These are phyloP conservation scores for Iodosphaeria phyllophila DNA, from an alignment of 2,329 filamentous ascomycete species.

Conservation along the genomic window DNA sequence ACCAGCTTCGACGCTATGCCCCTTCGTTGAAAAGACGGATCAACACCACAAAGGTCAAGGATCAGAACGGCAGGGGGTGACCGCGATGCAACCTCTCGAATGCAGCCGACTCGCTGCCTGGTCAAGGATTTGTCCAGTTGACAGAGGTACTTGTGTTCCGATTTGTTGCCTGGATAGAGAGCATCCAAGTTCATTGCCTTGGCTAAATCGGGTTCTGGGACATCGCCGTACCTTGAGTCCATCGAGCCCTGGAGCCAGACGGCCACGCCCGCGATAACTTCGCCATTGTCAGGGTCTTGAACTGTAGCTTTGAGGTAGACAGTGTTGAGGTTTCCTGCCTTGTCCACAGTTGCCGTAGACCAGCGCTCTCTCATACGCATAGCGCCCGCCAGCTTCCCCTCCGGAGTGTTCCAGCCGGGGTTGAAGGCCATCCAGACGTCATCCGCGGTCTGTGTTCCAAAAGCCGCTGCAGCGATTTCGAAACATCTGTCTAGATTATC, in stretches of 20 bases:
- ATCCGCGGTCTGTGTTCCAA: conserved; percentile 31
- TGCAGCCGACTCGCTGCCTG: too few relatives aligned
- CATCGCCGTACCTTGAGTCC: conserved; percentile 27
- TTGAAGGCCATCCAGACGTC: conserved; percentile 30
- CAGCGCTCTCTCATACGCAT: conserved; percentile 22
- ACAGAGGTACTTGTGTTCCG: conserved; percentile 23
- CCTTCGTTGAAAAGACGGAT: conserved; percentile 31
- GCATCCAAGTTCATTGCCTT: conserved; percentile 17
- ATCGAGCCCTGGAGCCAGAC: conserved; percentile 34
- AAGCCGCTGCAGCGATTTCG: conserved; percentile 18
- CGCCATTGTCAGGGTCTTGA: conserved; percentile 12
- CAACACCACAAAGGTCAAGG: conserved; percentile 30
- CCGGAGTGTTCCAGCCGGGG: conserved; percentile 32
- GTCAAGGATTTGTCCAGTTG: too few relatives aligned
- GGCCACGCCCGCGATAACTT: conserved; percentile 28
- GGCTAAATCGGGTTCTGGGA: conserved; percentile 15
- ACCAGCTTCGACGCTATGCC: conserved; percentile 26
- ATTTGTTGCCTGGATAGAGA: conserved; percentile 22
- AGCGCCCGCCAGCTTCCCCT: conserved; percentile 18
- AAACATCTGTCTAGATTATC: conserved; percentile 10
- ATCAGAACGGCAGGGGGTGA: conserved; percentile 25
- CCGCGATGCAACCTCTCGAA: conserved; percentile 11
- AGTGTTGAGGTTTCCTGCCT: conserved; percentile 25
- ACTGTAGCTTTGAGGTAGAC: conserved; percentile 35
- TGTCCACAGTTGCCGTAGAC: conserved; percentile 18